A percentile compares a stretch with the other conserved stretches of the same genome.
phyloP scores from a whole-genome alignment of 768 basidiomycete species.

The Hypholoma fasciculare region DNA sequence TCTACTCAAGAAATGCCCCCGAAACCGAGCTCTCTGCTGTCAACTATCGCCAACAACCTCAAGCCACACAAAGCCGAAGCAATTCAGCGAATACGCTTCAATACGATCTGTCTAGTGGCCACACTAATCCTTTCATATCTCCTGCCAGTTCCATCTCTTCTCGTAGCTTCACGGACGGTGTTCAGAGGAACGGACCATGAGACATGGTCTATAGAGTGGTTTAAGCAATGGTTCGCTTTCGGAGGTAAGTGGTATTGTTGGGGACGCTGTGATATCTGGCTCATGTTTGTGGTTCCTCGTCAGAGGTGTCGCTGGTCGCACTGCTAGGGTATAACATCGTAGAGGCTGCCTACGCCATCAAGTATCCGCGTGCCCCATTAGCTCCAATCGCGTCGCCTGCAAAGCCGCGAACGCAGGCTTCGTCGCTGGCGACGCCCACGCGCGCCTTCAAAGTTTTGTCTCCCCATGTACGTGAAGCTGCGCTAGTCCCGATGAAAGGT shows the following conservation, averaged over 20 bases:
- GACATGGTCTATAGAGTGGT: conserved; percentile 33
- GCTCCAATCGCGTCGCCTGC: conserved; percentile 33
- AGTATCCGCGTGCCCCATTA: conserved; percentile 40
- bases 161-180: conserved; percentile 29
- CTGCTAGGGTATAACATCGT: conserved; percentile 41
- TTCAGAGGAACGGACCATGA: conserved; percentile 23
- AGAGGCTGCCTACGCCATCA: conserved; percentile 40
- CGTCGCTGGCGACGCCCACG: conserved; percentile 30
- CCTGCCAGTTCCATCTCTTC: conserved; percentile 39
- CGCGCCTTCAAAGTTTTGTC: conserved; percentile 39
- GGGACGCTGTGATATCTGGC: neutral
- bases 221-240: conserved; percentile 39
- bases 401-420: conserved; percentile 25
- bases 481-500: neutral
- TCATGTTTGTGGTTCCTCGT: neutral
- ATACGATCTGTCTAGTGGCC: conserved; percentile 34
- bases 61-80: conserved; percentile 48
- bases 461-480: conserved; percentile 29
- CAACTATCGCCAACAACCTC: conserved; percentile 29
- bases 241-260: conserved; percentile 28
- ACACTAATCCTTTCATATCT: conserved; percentile 36
- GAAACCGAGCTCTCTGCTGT: neutral
- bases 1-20: neutral
- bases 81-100: conserved; percentile 40
- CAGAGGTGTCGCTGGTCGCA: conserved; percentile 33